Percentiles rank a stretch among this genome's conserved stretches.
These are phyloP conservation scores for Chaetomium cochliodes DNA, from an alignment of 495 filamentous ascomycete species.

Conservation along the genomic window DNA sequence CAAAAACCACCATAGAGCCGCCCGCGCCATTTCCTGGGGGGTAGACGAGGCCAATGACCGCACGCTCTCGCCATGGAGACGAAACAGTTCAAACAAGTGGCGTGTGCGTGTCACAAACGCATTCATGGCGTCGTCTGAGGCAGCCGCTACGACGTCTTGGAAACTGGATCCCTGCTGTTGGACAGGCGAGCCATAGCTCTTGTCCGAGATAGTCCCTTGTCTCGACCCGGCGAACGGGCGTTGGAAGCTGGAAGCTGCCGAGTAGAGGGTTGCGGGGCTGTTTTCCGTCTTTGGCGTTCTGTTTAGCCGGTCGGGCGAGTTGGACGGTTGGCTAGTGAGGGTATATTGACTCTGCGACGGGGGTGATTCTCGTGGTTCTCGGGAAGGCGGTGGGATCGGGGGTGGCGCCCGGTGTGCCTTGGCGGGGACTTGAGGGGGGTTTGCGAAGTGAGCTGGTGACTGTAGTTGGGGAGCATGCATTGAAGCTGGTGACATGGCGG, in stretches of 20 bases:
- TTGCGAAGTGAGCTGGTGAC: background rate
- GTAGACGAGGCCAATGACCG: slow-evolving; percentile 59
- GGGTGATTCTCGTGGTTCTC: slow-evolving; percentile 19
- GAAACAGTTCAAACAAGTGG: slow-evolving; percentile 67
- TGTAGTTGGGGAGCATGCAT: slow-evolving; percentile 14
- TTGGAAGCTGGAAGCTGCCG: slow-evolving; percentile 30
- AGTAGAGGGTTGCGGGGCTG: slow-evolving; percentile 34
- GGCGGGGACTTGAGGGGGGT: slow-evolving; percentile 11
- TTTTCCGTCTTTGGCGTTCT: slow-evolving; percentile 23
- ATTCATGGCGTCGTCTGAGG: slow-evolving; percentile 62
- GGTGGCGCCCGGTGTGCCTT: slow-evolving; percentile 15
- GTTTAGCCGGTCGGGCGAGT: slow-evolving; percentile 28
- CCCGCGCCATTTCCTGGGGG: slow-evolving; percentile 64
- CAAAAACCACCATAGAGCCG: slow-evolving; percentile 84
- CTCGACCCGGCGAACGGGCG: slow-evolving; percentile 29
- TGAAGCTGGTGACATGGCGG: slow-evolving; percentile 32
- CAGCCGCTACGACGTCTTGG: slow-evolving; percentile 40
- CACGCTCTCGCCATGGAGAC: slow-evolving; percentile 67
- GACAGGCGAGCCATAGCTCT: slow-evolving; percentile 26
- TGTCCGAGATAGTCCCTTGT: slow-evolving; percentile 31
- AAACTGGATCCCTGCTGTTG: slow-evolving; percentile 30
- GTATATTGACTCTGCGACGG: slow-evolving; percentile 17
- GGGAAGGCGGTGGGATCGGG: slow-evolving; percentile 14
- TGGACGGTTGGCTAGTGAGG: slow-evolving; percentile 17
- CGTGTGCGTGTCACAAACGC: slow-evolving; percentile 65